These are phyloP conservation scores for Tetrapyrgos nigripes DNA, from an alignment of 1,284 basidiomycete species.

Conservation along the genomic window DNA sequence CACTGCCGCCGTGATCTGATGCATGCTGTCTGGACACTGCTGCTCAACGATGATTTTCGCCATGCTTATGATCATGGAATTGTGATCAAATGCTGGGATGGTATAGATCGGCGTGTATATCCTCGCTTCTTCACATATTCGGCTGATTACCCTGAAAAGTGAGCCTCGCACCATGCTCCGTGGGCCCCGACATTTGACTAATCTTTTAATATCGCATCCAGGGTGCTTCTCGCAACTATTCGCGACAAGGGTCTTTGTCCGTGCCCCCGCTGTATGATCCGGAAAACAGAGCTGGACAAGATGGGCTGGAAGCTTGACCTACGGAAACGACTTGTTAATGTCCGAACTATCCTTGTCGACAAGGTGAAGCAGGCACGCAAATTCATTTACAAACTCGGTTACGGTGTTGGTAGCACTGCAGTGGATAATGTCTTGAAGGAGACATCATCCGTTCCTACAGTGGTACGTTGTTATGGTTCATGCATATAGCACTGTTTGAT, in stretches of 20 bases:
- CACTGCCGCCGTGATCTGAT: conserved; percentile 35
- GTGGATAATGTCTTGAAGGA: background rate
- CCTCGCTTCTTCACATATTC: conserved; percentile 38
- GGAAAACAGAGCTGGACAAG: conserved; percentile 21
- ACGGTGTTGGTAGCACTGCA: conserved; percentile 9
- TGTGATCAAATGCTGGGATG: conserved; percentile 31
- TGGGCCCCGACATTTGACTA: background rate
- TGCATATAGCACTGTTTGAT: background rate
- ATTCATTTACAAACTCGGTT: conserved; percentile 26
- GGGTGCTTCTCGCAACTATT: conserved; percentile 35
- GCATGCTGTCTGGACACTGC: conserved; percentile 28
- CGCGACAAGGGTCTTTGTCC: conserved; percentile 33
- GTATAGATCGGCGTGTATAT: conserved; percentile 26
- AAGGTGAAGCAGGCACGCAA: conserved; percentile 14
- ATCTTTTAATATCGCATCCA: conserved; percentile 9
- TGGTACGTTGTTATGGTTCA: background rate
- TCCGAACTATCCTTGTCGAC: background rate
- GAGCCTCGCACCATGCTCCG: conserved; percentile 18
- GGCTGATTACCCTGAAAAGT: conserved; percentile 40
- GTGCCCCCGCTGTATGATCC: conserved; percentile 34
- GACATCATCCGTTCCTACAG: background rate
- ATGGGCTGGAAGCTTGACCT: conserved; percentile 3
- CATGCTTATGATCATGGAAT: conserved; percentile 35
- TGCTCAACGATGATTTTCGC: conserved; percentile 33
- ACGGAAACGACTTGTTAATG: background rate